Conservation (phyloP, 2,329 filamentous ascomycete genomes). For the Sphaerostilbella broomeana region DNA sequence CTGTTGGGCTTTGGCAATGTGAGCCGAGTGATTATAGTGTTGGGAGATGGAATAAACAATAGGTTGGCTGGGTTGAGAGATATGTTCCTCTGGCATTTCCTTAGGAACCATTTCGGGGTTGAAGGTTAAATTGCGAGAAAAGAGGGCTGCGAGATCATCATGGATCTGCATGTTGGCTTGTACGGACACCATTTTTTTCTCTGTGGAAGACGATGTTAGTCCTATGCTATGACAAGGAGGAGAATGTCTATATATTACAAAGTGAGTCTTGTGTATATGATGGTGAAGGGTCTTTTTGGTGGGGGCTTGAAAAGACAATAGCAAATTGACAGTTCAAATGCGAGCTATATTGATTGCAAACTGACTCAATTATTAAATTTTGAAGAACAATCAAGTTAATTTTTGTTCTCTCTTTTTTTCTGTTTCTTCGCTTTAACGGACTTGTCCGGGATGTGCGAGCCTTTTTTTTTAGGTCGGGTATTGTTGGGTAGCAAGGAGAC, state of each 20-base stretch:
- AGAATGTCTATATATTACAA: constrained; percentile 1
- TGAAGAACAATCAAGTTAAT: too few species aligned
- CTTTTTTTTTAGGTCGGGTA: constrained; percentile 1
- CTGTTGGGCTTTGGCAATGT: constrained; percentile 40
- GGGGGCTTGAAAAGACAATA: too few species aligned
- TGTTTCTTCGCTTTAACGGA: background rate
- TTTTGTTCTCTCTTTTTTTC: too few species aligned
- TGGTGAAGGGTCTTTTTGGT: background rate
- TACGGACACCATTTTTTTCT: constrained; percentile 32
- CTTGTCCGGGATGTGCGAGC: constrained; percentile 1
- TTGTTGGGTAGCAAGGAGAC: constrained; percentile 12
- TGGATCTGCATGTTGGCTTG: constrained; percentile 54
- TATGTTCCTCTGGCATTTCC: constrained; percentile 26
- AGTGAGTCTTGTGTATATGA: background rate
- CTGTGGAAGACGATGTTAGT: constrained; percentile 1
- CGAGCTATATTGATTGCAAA: too few species aligned
- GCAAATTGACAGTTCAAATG: too few species aligned
- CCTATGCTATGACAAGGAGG: background rate
- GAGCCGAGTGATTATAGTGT: constrained; percentile 78
- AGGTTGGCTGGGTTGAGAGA: constrained; percentile 26
- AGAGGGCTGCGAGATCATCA: constrained; percentile 76
- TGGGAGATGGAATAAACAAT: constrained; percentile 70
- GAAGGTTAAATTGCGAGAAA: constrained; percentile 69
- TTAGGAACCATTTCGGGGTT: constrained; percentile 31
- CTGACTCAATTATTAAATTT: too few species aligned